Evolutionary conservation across 140 eudicot species (phyloP).

Genomic region (Erigeron philadelphicus): DNA sequence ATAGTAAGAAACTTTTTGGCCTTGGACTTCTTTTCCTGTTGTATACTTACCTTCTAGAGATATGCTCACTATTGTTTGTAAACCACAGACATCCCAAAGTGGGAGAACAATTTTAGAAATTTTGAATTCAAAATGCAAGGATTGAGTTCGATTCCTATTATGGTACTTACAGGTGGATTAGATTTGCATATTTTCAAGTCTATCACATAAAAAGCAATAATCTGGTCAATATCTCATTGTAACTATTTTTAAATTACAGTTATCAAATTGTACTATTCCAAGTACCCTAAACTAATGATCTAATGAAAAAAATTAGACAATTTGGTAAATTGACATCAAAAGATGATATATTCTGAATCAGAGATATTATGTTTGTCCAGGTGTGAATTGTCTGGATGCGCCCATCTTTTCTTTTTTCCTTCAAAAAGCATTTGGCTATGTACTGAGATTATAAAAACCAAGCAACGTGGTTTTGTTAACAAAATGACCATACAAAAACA

Average conservation of each 20-base stretch:
- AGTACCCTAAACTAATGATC: neutral
- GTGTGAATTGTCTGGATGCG: too few species aligned
- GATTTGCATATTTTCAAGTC: neutral
- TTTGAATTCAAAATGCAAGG: too few species aligned
- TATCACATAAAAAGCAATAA: too few species aligned
- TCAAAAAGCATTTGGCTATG: too few species aligned
- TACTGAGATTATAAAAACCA: too few species aligned
- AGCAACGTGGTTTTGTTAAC: neutral
- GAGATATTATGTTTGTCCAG: too few species aligned
- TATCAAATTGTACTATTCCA: neutral
- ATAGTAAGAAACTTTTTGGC: neutral
- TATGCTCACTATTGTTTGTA: neutral
- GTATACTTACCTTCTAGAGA: neutral
- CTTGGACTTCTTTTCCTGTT: neutral
- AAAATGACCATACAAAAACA: constrained; percentile 12
- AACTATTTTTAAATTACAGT: neutral
- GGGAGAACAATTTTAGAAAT: too few species aligned
- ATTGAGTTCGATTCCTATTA: too few species aligned
- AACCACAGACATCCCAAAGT: neutral
- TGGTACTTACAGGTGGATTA: neutral
- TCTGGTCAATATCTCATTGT: neutral
- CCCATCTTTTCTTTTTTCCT: too few species aligned
- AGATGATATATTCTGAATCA: too few species aligned
- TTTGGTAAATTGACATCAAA: too few species aligned
- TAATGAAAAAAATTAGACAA: too few species aligned